Conservation (phyloP, 345 rosid species). For the Salix viminalis region DNA sequence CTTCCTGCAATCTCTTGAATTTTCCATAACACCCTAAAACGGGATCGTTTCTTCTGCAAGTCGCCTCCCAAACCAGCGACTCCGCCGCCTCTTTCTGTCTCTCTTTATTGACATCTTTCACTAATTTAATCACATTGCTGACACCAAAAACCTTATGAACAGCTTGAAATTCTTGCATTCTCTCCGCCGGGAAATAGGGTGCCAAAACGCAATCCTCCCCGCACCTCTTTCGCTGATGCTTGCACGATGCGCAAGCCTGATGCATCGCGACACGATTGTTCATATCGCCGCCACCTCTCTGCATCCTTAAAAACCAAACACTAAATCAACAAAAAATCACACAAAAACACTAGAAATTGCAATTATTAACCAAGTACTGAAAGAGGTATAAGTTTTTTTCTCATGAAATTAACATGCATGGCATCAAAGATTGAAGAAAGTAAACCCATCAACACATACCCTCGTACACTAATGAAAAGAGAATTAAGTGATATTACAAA, state of each 20-base stretch:
- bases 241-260: constrained; percentile 63
- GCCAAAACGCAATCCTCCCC: constrained; percentile 43
- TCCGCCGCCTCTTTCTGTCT: constrained; percentile 47
- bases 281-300: not conserved
- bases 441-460: not conserved
- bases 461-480: not conserved
- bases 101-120: constrained; percentile 37
- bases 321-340: not conserved
- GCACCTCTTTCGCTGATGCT: constrained; percentile 59
- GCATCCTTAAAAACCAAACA: constrained; percentile 23
- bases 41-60: constrained; percentile 58
- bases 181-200: constrained; percentile 45
- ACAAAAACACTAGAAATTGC: not conserved
- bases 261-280: constrained; percentile 16
- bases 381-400: not conserved
- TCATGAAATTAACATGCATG: not conserved
- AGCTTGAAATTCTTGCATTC: constrained; percentile 40
- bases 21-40: constrained; percentile 61
- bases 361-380: not conserved
- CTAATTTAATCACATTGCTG: constrained; percentile 51
- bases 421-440: not conserved
- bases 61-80: constrained; percentile 80
- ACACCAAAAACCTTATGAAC: constrained; percentile 55
- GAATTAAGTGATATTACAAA: constrained; percentile 3
- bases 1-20: constrained; percentile 45